Conservation (phyloP, 2,329 filamentous ascomycete species). For the Trichoderma gracile region DNA sequence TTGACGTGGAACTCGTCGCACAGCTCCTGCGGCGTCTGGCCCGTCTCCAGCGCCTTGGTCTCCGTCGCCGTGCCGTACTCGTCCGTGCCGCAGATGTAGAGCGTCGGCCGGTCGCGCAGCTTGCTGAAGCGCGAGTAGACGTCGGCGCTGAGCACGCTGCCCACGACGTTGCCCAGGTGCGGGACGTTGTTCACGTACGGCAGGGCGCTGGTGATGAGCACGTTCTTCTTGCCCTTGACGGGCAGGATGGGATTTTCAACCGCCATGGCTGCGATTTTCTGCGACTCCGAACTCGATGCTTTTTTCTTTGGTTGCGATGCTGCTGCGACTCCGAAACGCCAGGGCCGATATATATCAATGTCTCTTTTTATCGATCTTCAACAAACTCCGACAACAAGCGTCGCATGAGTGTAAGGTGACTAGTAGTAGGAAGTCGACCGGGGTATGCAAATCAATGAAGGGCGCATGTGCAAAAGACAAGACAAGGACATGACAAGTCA, state of each 20-base stretch:
- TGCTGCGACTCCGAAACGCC: constrained; percentile 12
- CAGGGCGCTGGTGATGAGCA: constrained; percentile 87
- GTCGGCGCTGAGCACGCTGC: constrained; percentile 84
- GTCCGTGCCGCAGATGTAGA: constrained; percentile 81
- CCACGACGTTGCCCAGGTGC: constrained; percentile 86
- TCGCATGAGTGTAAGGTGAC: neutral
- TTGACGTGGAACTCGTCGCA: constrained; percentile 92
- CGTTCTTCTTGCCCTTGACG: constrained; percentile 74
- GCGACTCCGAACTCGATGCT: neutral
- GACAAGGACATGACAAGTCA: neutral
- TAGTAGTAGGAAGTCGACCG: neutral
- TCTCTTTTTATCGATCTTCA: neutral
- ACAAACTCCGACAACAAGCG: constrained; percentile 8
- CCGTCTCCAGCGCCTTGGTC: constrained; percentile 90
- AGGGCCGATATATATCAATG: constrained; percentile 1
- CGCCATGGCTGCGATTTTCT: constrained; percentile 16
- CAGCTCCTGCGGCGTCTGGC: constrained; percentile 76
- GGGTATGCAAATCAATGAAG: constrained; percentile 12
- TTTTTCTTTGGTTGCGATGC: neutral
- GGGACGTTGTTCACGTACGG: constrained; percentile 77
- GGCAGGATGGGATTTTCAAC: constrained; percentile 55
- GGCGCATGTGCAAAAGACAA: constrained; percentile 17
- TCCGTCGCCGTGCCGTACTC: constrained; percentile 96
- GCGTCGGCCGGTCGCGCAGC: constrained; percentile 73
- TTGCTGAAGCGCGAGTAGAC: constrained; percentile 82